A percentile compares a stretch with the other conserved stretches of the same genome.
These are phyloP conservation scores for Xylaria longipes DNA, from an alignment of 495 filamentous ascomycete species.

Conservation along the genomic window DNA sequence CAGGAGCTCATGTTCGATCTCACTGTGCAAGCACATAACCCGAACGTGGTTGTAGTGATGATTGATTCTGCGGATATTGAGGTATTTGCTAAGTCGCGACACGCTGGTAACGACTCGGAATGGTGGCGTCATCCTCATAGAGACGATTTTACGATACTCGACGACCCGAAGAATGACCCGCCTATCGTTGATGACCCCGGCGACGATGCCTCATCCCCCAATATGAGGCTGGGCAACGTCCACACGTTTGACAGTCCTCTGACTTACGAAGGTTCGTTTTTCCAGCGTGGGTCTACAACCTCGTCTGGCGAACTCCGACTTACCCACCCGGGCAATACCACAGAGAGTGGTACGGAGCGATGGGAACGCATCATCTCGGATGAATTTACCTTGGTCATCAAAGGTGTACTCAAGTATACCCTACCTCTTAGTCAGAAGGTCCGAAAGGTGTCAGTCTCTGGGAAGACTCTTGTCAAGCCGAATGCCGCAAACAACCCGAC, in stretches of 20 bases:
- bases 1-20: conserved; percentile 96
- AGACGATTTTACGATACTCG: conserved; percentile 42
- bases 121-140: conserved; percentile 69
- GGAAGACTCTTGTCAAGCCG: conserved; percentile 56
- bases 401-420: conserved; percentile 87
- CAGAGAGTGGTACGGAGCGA: conserved; percentile 81
- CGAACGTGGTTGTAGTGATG: conserved; percentile 85
- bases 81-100: conserved; percentile 90
- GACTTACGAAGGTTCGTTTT: conserved; percentile 85
- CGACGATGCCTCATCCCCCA: conserved; percentile 69
- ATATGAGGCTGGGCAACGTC: conserved; percentile 89
- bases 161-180: conserved; percentile 69
- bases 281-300: conserved; percentile 66
- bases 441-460: conserved; percentile 58
- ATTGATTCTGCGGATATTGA: conserved; percentile 86
- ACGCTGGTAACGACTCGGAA: conserved; percentile 76
- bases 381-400: conserved; percentile 89
- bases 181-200: conserved; percentile 53
- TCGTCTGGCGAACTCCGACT: conserved; percentile 86
- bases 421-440: conserved; percentile 78
- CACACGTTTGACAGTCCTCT: conserved; percentile 85
- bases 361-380: conserved; percentile 92
- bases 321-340: conserved; percentile 83
- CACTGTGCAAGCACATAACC: conserved; percentile 85
- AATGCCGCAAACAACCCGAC: conserved; percentile 56